Conservation (phyloP, 2,329 filamentous ascomycete genomes). For the Aspergillus fumigatus region DNA sequence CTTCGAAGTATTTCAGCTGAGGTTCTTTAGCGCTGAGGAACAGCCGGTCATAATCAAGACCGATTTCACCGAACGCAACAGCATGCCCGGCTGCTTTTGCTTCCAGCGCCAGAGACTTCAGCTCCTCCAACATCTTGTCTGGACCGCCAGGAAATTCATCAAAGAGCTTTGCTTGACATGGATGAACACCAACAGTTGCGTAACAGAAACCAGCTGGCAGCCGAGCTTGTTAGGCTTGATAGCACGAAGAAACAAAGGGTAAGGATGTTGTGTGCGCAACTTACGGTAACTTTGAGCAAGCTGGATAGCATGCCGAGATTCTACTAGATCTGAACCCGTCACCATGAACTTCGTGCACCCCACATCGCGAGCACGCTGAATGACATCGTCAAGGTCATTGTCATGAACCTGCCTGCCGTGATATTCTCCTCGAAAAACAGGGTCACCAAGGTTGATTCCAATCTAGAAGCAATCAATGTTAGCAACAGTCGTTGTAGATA, state of each 20-base stretch:
- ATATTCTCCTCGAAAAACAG: conserved; percentile 80
- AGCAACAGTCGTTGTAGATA: conserved; percentile 10
- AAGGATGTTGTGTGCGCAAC: conserved; percentile 27
- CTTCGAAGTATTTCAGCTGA: conserved; percentile 79
- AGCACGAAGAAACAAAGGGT: conserved; percentile 7
- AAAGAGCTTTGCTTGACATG: conserved; percentile 80
- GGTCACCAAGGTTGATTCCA: conserved; percentile 93
- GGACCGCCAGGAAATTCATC: conserved; percentile 51
- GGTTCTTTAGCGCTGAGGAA: conserved; percentile 73
- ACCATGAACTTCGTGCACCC: conserved; percentile 89
- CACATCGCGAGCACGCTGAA: conserved; percentile 70
- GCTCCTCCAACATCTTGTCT: conserved; percentile 46
- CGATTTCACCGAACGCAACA: conserved; percentile 87
- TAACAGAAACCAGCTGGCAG: conserved; percentile 71
- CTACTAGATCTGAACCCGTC: conserved; percentile 80
- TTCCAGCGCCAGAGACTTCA: conserved; percentile 61
- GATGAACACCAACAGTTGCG: conserved; percentile 89
- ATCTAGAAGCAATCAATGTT: conserved; percentile 47
- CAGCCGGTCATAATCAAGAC: conserved; percentile 91
- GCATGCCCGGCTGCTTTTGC: conserved; percentile 58
- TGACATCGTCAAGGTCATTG: conserved; percentile 54
- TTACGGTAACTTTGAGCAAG: conserved; percentile 70
- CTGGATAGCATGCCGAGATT: conserved; percentile 69
- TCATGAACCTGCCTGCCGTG: conserved; percentile 65
- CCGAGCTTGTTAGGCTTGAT: conserved; percentile 9